Evolutionary conservation across 2,329 filamentous ascomycete species (phyloP).

Genomic region (Helotiales sp.): DNA sequence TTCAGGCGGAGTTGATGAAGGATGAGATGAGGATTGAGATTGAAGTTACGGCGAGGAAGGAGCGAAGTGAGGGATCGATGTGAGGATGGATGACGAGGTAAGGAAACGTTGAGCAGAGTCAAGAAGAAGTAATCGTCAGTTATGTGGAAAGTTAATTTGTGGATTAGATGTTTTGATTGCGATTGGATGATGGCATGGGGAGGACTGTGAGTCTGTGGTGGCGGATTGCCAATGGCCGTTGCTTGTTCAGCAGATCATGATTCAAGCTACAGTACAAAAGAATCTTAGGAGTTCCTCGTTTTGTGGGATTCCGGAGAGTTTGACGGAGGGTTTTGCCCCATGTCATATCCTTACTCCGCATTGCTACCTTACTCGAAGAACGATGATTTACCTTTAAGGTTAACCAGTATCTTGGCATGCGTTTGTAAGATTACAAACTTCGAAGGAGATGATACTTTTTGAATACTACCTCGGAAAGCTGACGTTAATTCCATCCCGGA

Average conservation of each 20-base stretch:
- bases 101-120: not conserved
- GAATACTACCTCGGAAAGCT: too few relatives aligned
- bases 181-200: not conserved
- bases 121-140: too few relatives aligned
- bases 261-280: not conserved
- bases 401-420: not conserved
- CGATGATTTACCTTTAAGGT: not conserved
- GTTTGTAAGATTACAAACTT: not conserved
- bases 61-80: not conserved
- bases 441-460: too few relatives aligned
- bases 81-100: not conserved
- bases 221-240: not conserved
- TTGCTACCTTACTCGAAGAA: not conserved
- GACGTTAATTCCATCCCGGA: not conserved
- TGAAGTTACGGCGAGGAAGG: slow-evolving; percentile 8
- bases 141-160: not conserved
- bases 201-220: not conserved
- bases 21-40: slow-evolving; percentile 7
- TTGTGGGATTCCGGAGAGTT: not conserved
- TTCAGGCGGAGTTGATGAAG: slow-evolving; percentile 8
- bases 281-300: too few relatives aligned
- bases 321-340: not conserved
- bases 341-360: not conserved
- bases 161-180: not conserved
- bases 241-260: not conserved